Conservation (phyloP, 2,329 filamentous ascomycete genomes). For the Chlorencoelia australis region DNA sequence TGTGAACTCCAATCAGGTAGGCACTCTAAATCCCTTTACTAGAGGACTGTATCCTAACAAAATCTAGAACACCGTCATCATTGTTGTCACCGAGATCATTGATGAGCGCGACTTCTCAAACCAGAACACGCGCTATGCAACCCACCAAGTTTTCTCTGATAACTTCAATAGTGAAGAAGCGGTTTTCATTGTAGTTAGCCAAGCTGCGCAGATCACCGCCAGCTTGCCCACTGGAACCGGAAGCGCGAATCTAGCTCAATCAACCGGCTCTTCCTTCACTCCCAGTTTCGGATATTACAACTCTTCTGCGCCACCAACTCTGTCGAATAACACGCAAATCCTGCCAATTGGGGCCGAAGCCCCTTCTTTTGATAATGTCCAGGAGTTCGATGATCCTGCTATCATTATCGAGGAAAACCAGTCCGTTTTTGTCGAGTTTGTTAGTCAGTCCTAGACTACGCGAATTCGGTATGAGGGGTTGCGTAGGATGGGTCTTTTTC, state of each 20-base stretch:
- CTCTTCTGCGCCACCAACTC: constrained; percentile 5
- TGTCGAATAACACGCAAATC: constrained; percentile 11
- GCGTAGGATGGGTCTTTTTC: no score
- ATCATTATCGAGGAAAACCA: constrained; percentile 19
- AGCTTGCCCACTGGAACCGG: neutral
- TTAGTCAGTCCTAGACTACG: no score
- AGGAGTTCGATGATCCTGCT: constrained; percentile 14
- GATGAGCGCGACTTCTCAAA: constrained; percentile 16
- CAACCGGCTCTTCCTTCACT: neutral
- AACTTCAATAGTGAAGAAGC: constrained; percentile 4
- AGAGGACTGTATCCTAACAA: constrained; percentile 6
- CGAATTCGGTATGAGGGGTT: no score
- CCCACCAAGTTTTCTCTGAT: constrained; percentile 20
- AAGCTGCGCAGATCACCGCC: constrained; percentile 11
- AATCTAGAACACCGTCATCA: constrained; percentile 22
- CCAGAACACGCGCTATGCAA: constrained; percentile 18
- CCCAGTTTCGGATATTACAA: constrained; percentile 4
- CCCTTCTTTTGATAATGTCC: constrained; percentile 11
- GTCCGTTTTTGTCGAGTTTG: constrained; percentile 12
- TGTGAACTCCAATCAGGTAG: constrained; percentile 20
- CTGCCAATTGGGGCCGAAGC: constrained; percentile 12
- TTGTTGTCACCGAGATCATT: constrained; percentile 21
- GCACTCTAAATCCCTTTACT: neutral
- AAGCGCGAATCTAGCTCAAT: constrained; percentile 2
- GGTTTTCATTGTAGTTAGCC: constrained; percentile 14